Base-by-base conservation (phyloP, 345 rosid species). In the Erysimum cheiranthoides region DNA sequence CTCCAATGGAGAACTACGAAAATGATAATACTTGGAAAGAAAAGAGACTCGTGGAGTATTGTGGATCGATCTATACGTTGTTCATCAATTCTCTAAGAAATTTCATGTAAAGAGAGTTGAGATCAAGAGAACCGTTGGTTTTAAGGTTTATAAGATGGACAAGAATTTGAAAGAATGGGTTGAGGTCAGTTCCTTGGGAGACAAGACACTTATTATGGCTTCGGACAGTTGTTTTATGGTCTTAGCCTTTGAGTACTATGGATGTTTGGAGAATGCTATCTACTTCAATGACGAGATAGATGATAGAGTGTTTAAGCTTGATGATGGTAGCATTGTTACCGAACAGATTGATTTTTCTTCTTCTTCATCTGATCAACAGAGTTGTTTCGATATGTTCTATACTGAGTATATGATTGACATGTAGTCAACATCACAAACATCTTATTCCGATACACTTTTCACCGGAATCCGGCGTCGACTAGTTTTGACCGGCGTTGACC, bases 41-140 rank as follows among this genome's bases (percentile, higher is more conserved):
- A 13, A 46, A 65, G 56, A 65, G 69, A 65, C 32, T 66, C 8
- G 59, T 66, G 21, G 71, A 50, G 2, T 34, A 50, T 66, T 18
- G 59, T 50, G 59, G 59, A 50, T n/a, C n/a, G 46, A 35, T 31
- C 9, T 66, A 11, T 50, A 46, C 18, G 8, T 50, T 65, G 8
- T 66, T 34, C 59, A 49, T 49, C 28, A 59, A 7, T 49, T 66
- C 3, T 18, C 0, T 49, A 12, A 35, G 17, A 16, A 2, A 13
- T 28, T 8, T 30, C 1, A 1, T 2, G 21, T 8, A 40, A 1
- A 13, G 1, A 0, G 6, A 4, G 3, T 0, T 25, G 11, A 32
- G 5, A 2, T 2, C 5, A 21, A 65, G 10, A 27, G 31, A 38
- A 47, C 70, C 1, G 6, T 10, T 18, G 17, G 32, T 18, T 66